Evolutionary conservation across 1,284 basidiomycete genomes (phyloP).

Genomic region (Malassezia obtusa): DNA sequence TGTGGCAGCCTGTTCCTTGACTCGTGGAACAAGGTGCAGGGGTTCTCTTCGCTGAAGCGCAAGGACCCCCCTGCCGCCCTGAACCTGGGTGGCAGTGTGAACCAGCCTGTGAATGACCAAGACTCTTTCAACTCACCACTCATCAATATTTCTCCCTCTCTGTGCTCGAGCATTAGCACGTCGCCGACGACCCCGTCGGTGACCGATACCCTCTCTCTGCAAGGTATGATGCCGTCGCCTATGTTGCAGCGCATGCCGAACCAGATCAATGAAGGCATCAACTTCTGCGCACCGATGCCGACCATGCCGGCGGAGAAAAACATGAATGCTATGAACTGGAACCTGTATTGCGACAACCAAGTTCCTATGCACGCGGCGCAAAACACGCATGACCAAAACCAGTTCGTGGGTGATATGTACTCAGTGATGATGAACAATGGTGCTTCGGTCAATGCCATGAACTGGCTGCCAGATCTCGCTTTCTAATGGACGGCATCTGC

Average conservation of each 20-base stretch:
- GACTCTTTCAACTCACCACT: conserved; percentile 1
- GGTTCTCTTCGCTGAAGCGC: conserved; percentile 5
- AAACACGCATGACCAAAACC: background rate
- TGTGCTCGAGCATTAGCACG: conserved; percentile 1
- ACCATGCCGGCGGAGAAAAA: background rate
- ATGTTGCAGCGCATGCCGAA: background rate
- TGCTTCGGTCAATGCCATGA: background rate
- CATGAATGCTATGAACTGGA: background rate
- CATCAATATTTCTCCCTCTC: background rate
- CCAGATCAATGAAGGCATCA: background rate
- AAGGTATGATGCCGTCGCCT: background rate
- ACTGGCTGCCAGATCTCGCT: background rate
- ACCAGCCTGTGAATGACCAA: background rate
- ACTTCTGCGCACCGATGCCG: background rate
- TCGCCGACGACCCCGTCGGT: background rate
- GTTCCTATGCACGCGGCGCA: background rate
- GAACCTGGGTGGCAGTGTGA: background rate
- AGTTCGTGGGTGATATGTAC: background rate
- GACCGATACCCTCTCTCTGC: background rate
- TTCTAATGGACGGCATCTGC: background rate
- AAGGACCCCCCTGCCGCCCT: conserved; percentile 10
- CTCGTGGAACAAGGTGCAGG: conserved; percentile 13
- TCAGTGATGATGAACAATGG: background rate
- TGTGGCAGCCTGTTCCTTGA: background rate
- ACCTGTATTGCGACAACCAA: background rate